A percentile compares a stretch with the other conserved stretches of the same genome.
These are phyloP conservation scores for Drosera capensis DNA, from an alignment of 148 eudicot genomes.

Conservation along the genomic window DNA sequence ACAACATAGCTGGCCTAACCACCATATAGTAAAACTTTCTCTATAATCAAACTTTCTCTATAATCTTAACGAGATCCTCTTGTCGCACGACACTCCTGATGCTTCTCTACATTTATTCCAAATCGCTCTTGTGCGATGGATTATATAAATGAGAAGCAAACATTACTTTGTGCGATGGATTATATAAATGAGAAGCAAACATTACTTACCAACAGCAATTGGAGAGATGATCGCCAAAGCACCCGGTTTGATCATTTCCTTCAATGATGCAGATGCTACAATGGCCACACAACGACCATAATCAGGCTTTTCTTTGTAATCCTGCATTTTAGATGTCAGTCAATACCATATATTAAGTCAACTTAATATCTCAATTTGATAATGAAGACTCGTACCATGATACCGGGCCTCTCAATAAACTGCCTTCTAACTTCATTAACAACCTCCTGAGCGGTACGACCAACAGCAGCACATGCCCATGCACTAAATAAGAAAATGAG, in stretches of 20 bases:
- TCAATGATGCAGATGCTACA: conserved; percentile 91
- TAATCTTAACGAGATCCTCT: too few species aligned
- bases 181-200: too few species aligned
- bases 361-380: too few species aligned
- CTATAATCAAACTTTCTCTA: too few species aligned
- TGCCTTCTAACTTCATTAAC: conserved; percentile 98
- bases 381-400: conserved; percentile 93
- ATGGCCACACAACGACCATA: conserved; percentile 95
- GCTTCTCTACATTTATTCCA: too few species aligned
- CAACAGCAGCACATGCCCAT: conserved; percentile 99
- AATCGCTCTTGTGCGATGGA: too few species aligned
- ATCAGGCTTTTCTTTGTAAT: conserved; percentile 94
- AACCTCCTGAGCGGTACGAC: conserved; percentile 97
- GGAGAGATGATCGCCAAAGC: conserved; percentile 89
- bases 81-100: too few species aligned
- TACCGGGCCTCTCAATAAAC: conserved; percentile 96
- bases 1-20: too few species aligned
- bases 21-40: too few species aligned
- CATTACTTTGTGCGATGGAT: too few species aligned
- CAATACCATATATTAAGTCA: too few species aligned
- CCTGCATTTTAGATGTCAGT: conserved; percentile 23
- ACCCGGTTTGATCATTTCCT: conserved; percentile 93
- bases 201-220: conserved; percentile 62
- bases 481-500: conserved; percentile 94
- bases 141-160: too few species aligned